Evolutionary conservation across 2,329 filamentous ascomycete genomes (phyloP).

Genomic region (Aspergillus novoparasiticus): DNA sequence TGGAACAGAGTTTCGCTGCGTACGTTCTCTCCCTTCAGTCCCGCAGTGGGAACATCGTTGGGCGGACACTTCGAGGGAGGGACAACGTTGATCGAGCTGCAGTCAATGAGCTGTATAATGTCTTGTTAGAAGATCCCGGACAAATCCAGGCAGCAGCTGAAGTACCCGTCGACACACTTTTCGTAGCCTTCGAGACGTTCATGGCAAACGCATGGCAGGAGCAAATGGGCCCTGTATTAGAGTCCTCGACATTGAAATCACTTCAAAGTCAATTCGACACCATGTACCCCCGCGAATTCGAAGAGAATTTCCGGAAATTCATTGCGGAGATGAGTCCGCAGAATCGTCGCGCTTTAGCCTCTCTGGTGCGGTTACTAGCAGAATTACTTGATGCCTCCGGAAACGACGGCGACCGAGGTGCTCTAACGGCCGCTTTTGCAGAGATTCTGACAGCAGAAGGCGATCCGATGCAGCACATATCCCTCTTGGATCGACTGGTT

Average conservation of each 20-base stretch:
- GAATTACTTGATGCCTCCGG: conserved; percentile 86
- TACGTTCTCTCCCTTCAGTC: conserved; percentile 81
- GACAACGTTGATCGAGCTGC: conserved; percentile 71
- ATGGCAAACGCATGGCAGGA: conserved; percentile 84
- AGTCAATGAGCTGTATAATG: conserved; percentile 90
- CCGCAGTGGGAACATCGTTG: conserved; percentile 84
- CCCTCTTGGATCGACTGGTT: conserved; percentile 82
- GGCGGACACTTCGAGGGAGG: conserved; percentile 72
- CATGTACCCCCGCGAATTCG: conserved; percentile 51
- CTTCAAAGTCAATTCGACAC: conserved; percentile 62
- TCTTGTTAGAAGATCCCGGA: conserved; percentile 78
- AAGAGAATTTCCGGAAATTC: conserved; percentile 58
- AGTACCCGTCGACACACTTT: conserved; percentile 78
- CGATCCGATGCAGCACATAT: conserved; percentile 80
- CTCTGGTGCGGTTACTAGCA: conserved; percentile 80
- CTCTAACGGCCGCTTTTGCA: conserved; percentile 83
- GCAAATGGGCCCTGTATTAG: conserved; percentile 82
- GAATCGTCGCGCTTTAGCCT: conserved; percentile 74
- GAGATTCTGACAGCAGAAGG: conserved; percentile 80
- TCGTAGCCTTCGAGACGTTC: conserved; percentile 93
- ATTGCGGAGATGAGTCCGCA: conserved; percentile 58
- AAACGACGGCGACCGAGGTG: conserved; percentile 87
- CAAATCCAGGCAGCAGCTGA: conserved; percentile 76
- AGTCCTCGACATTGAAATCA: conserved; percentile 68
- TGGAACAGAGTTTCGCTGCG: conserved; percentile 83